Conservation (phyloP, 2,329 filamentous ascomycete genomes). For the Aspergillus sp. region DNA sequence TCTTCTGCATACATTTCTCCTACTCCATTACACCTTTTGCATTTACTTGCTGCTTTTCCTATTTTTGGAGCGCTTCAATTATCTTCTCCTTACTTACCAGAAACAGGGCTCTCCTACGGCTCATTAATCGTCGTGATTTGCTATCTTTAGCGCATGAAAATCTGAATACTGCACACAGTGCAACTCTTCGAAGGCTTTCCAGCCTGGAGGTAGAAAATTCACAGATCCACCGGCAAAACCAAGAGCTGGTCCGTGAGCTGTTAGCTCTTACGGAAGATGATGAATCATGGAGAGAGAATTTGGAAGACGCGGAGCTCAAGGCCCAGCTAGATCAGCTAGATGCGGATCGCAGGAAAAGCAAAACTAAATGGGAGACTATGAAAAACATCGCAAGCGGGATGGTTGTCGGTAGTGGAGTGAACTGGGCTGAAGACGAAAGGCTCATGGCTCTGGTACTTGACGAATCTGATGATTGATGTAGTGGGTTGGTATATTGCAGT, state of each 20-base stretch:
- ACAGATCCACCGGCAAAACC: slow-evolving; percentile 60
- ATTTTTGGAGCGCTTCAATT: background rate
- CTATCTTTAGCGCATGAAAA: slow-evolving; percentile 65
- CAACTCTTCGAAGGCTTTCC: slow-evolving; percentile 56
- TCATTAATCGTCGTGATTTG: slow-evolving; percentile 67
- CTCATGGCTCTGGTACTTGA: slow-evolving; percentile 72
- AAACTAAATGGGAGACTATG: slow-evolving; percentile 70
- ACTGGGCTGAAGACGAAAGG: slow-evolving; percentile 72
- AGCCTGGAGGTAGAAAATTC: slow-evolving; percentile 61
- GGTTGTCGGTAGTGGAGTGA: slow-evolving; percentile 76
- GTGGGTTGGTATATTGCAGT: slow-evolving; percentile 1
- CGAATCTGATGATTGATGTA: slow-evolving; percentile 55
- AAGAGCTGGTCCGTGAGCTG: slow-evolving; percentile 62
- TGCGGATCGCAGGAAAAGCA: slow-evolving; percentile 60
- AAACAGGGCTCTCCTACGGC: slow-evolving; percentile 64
- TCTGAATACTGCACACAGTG: slow-evolving; percentile 56
- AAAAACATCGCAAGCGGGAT: slow-evolving; percentile 78
- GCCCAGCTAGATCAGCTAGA: slow-evolving; percentile 62
- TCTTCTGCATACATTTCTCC: background rate
- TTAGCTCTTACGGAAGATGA: slow-evolving; percentile 63
- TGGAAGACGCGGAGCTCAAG: slow-evolving; percentile 55
- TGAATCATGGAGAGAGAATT: slow-evolving; percentile 53
- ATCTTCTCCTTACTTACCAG: slow-evolving; percentile 18
- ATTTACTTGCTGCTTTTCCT: slow-evolving; percentile 4
- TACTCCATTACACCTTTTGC: background rate